Evolutionary conservation across 2,329 filamentous ascomycete species (phyloP).

Genomic region (Thielaviopsis cerberus): DNA sequence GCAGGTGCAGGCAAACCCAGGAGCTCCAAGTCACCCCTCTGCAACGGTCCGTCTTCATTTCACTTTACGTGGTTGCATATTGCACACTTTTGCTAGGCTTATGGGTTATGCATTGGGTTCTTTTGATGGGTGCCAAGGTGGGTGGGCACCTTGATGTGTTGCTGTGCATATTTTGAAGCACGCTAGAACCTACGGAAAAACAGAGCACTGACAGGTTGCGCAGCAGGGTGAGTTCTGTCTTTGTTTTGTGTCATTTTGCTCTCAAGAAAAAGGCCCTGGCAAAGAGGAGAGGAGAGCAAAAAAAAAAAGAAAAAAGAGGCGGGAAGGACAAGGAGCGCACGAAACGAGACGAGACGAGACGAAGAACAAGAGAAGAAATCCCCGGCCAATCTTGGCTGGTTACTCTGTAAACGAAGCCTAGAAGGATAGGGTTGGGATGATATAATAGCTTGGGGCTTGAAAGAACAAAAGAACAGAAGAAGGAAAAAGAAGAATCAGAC

Average conservation of each 20-base stretch:
- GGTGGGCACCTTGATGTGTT: not conserved
- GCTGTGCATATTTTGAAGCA: not conserved
- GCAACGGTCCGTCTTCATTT: not conserved
- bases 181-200: not conserved
- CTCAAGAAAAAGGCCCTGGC: not conserved
- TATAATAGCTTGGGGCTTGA: too few species aligned
- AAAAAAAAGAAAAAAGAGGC: not conserved
- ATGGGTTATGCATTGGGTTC: too few species aligned
- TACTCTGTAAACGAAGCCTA: too few species aligned
- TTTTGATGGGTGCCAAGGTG: too few species aligned
- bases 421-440: too few species aligned
- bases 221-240: not conserved
- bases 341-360: not conserved
- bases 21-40: not conserved
- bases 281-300: not conserved
- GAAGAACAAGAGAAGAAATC: too few species aligned
- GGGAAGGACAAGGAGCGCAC: not conserved
- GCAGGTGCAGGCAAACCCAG: too few species aligned
- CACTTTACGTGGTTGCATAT: not conserved
- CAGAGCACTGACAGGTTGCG: not conserved
- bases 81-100: too few species aligned
- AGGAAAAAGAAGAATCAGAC: too few species aligned
- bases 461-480: not conserved
- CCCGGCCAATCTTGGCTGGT: too few species aligned
- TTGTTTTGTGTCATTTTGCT: not conserved